Base-by-base conservation (phyloP, 495 filamentous ascomycete genomes). In the Usnea hakonensis region DNA sequence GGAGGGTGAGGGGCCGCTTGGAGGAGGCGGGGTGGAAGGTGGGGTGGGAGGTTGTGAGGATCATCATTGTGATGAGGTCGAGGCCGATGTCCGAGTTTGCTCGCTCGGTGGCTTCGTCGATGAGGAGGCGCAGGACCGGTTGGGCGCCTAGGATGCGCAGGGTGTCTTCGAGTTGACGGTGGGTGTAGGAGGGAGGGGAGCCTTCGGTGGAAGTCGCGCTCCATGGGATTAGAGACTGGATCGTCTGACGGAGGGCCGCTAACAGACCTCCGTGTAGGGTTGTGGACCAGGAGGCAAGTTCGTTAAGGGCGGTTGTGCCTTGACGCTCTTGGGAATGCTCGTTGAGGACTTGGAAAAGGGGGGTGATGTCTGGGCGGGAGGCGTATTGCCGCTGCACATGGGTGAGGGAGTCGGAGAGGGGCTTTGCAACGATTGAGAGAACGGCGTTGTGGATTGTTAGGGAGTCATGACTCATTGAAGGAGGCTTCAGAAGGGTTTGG, bases 371-470 rank as follows among this genome's bases (percentile, higher is more conserved):
- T 55, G 83, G 81, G 19, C 83, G 83, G 13, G 81, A 78, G 2
- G 88, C 87, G 63, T 89, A 81, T 40, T 83, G 81, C 17, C 84
- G 81, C 61, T 88, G 83, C 50, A 95, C 83, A 26, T 87, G 84
- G 40, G 84, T 82, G 19, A 98, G 80, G 35, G 86, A 83, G 64
- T 87, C 83, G 63, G 93, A 87, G 3, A 98, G 76, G 0, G 85
- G 84, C 64, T 85, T 86, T 4, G 89, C 88, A 5, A 90, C 83
- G 62, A 96, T 90, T 61, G 87, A 88, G 32, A 97, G 77, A 9
- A 97, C 89, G 0, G 90, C 87, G 41, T 80, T 78, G 61, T 97
- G 89, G 78, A 96, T 90, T 21, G 86, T 79, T 57, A 85, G 79
- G 3, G 90, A 90, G 65, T 97, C 94, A 38, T 82, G 80, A 0